Conservation (phyloP, 164 flowering plant species). For the Protea cynaroides region DNA sequence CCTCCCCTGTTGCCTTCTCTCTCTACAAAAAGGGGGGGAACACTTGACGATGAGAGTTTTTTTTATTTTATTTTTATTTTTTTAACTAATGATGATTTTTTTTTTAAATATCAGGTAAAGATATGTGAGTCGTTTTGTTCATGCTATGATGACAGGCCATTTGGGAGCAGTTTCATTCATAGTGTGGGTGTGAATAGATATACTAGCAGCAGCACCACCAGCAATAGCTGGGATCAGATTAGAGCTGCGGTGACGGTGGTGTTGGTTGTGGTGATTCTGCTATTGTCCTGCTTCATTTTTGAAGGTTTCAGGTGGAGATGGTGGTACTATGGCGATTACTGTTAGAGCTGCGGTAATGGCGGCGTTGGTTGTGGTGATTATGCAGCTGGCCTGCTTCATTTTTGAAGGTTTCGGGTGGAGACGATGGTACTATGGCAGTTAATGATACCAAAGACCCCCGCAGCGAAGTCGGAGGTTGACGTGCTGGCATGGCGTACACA, state of each 20-base stretch:
- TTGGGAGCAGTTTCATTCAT: too few relatives aligned
- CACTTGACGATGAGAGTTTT: too few relatives aligned
- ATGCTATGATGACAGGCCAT: too few relatives aligned
- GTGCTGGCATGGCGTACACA: slow-evolving; percentile 43
- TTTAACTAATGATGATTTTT: too few relatives aligned
- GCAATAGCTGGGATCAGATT: slow-evolving; percentile 17
- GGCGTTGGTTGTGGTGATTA: slow-evolving; percentile 18
- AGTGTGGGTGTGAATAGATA: too few relatives aligned
- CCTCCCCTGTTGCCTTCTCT: too few relatives aligned
- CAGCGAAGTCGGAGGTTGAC: slow-evolving; percentile 12
- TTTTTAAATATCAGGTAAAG: too few relatives aligned
- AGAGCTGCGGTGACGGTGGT: slow-evolving; percentile 22
- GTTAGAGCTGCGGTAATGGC: slow-evolving; percentile 21
- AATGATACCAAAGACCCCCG: slow-evolving; percentile 8
- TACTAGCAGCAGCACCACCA: slow-evolving; percentile 27
- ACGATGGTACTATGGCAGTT: neutral
- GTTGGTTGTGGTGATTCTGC: slow-evolving; percentile 16
- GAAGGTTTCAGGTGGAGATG: neutral
- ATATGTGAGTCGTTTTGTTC: too few relatives aligned
- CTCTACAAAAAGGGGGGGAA: too few relatives aligned
- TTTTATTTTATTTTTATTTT: too few relatives aligned
- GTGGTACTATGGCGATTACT: neutral
- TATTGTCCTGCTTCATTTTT: neutral
- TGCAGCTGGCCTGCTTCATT: slow-evolving; percentile 1
- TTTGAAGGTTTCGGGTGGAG: slow-evolving; percentile 1